phyloP scores from a whole-genome alignment of 257 asterid species.

The Fraxinus cuspidata region DNA sequence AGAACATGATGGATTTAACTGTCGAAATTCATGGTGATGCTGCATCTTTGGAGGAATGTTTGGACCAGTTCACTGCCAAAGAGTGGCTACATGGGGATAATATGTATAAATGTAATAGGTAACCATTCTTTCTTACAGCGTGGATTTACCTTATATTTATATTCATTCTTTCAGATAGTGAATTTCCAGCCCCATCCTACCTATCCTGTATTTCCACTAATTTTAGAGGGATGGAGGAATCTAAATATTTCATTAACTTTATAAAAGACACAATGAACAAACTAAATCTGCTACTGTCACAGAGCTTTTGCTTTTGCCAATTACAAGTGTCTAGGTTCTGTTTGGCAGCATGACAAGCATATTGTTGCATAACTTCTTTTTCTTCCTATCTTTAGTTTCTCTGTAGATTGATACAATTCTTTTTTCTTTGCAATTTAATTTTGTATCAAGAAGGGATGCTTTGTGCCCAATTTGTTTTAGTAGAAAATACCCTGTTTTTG shows the following conservation, averaged over 20 bases:
- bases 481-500: not conserved
- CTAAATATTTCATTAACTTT: not conserved
- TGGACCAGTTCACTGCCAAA: constrained; percentile 91
- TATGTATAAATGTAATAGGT: constrained; percentile 97
- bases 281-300: not conserved
- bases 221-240: not conserved
- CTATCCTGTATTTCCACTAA: not conserved
- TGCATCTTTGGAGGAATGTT: constrained; percentile 91
- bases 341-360: not conserved
- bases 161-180: not conserved
- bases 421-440: not conserved
- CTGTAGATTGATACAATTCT: not conserved
- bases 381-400: not conserved
- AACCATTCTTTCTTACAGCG: constrained; percentile 30
- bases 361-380: not conserved
- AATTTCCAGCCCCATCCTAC: not conserved
- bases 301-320: not conserved
- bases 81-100: constrained; percentile 97
- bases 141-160: not conserved
- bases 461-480: constrained; percentile 6
- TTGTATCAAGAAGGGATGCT: constrained; percentile 11
- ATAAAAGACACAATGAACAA: no score
- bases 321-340: not conserved
- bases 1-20: constrained; percentile 98
- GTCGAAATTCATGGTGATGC: constrained; percentile 99